Percentiles rank a stretch among this genome's conserved stretches.
Conservation (phyloP, 805 yeast species). For the Teunomyces kruisii region DNA sequence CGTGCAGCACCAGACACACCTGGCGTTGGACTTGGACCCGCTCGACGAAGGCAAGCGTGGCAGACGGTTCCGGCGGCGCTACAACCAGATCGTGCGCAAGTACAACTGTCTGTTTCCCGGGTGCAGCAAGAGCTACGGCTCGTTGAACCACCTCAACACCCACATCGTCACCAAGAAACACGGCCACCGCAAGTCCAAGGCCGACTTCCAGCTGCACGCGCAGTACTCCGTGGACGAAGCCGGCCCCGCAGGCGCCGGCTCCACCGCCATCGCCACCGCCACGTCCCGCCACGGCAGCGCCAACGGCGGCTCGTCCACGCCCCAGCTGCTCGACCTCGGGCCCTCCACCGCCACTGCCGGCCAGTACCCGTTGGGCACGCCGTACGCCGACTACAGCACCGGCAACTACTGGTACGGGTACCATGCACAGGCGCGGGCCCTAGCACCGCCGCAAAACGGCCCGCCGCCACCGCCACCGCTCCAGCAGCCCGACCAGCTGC, state of each 20-base stretch:
- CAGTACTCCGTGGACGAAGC: background rate
- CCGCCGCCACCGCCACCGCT: no score
- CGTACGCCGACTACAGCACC: conserved; percentile 9
- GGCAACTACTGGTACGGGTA: conserved; percentile 17
- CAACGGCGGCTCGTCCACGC: background rate
- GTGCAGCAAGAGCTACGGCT: conserved; percentile 43
- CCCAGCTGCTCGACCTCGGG: background rate
- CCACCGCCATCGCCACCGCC: background rate
- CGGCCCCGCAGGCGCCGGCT: background rate
- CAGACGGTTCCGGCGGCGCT: conserved; percentile 35
- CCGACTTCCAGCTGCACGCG: conserved; percentile 30
- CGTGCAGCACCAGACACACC: conserved; percentile 6
- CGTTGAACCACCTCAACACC: conserved; percentile 43
- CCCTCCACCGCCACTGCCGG: conserved; percentile 2
- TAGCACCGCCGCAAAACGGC: no score
- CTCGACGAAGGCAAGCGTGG: conserved; percentile 24
- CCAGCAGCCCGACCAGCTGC: background rate
- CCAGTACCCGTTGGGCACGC: conserved; percentile 3
- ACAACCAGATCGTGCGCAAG: conserved; percentile 36
- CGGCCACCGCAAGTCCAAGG: conserved; percentile 42
- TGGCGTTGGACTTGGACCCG: conserved; percentile 14
- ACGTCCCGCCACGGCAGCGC: no score
- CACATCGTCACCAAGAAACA: conserved; percentile 46
- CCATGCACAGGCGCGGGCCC: conserved; percentile 10
- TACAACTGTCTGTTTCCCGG: conserved; percentile 35